phyloP scores from a whole-genome alignment of 2,329 filamentous ascomycete species.

The Catunica adiposa region DNA sequence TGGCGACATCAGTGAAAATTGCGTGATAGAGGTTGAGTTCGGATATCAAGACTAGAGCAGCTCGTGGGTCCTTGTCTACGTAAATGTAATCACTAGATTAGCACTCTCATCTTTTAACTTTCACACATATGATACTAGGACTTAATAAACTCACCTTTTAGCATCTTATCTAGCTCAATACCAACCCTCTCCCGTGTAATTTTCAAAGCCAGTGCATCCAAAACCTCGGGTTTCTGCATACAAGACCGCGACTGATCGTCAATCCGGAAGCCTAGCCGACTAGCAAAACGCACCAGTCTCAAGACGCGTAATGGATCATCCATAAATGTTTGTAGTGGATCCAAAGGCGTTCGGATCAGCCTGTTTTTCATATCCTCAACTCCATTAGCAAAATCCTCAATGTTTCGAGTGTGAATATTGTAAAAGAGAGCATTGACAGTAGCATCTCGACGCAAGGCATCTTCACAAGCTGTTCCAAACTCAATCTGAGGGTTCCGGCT shows the following conservation, averaged over 20 bases:
- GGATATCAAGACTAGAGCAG: conserved; percentile 49
- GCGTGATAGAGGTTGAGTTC: conserved; percentile 50
- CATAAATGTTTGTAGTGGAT: conserved; percentile 81
- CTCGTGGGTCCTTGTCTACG: conserved; percentile 39
- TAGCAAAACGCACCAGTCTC: conserved; percentile 78
- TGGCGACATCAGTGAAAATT: conserved; percentile 54
- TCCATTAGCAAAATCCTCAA: conserved; percentile 79
- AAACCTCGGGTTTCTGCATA: conserved; percentile 68
- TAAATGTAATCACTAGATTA: too few species aligned
- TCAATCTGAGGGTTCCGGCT: conserved; percentile 85
- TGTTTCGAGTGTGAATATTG: conserved; percentile 60
- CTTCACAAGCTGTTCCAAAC: conserved; percentile 81
- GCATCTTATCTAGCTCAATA: conserved; percentile 79
- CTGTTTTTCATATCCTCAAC: conserved; percentile 55
- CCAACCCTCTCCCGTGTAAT: conserved; percentile 86
- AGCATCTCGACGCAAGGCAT: conserved; percentile 76
- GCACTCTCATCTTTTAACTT: too few species aligned
- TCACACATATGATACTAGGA: too few species aligned
- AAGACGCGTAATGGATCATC: conserved; percentile 83
- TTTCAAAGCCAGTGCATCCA: conserved; percentile 63
- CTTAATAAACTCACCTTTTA: conserved; percentile 43
- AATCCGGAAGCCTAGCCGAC: conserved; percentile 64
- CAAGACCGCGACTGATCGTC: conserved; percentile 48
- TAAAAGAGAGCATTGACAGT: conserved; percentile 95
- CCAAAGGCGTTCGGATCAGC: conserved; percentile 70